These are phyloP conservation scores for Yamadazyma jaroonii DNA, from an alignment of 1,139 yeast genomes.

Conservation along the genomic window DNA sequence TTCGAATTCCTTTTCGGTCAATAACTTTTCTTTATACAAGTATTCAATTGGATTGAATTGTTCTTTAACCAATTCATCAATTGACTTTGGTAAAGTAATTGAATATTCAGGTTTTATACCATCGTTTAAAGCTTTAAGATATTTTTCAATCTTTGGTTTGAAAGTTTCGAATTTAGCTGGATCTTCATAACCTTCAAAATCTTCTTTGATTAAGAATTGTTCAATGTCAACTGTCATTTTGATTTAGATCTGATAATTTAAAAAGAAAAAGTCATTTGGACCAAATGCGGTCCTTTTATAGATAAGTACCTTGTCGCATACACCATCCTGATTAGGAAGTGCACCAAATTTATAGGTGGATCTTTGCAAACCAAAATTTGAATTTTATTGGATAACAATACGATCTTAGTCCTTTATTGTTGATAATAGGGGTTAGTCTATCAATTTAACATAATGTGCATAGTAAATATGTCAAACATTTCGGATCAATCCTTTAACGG, in stretches of 20 bases:
- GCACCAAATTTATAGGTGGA: not conserved
- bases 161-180: slow-evolving; percentile 31
- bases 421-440: no score
- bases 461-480: no score
- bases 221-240: slow-evolving; percentile 10
- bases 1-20: slow-evolving; percentile 42
- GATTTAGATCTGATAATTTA: not conserved
- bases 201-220: slow-evolving; percentile 31
- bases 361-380: not conserved
- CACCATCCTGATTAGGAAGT: slow-evolving; percentile 3
- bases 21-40: slow-evolving; percentile 39
- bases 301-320: slow-evolving; percentile 3
- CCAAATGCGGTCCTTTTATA: slow-evolving; percentile 1
- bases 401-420: no score
- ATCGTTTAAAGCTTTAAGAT: slow-evolving; percentile 40
- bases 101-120: slow-evolving; percentile 42
- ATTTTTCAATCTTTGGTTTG: slow-evolving; percentile 51
- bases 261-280: not conserved
- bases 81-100: slow-evolving; percentile 33
- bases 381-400: no score
- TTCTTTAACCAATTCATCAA: slow-evolving; percentile 34
- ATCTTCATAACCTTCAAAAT: slow-evolving; percentile 36
- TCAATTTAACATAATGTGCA: no score
- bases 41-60: slow-evolving; percentile 48
- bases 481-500: no score